Percentiles rank a stretch among this genome's conserved stretches.
Evolutionary conservation across 495 filamentous ascomycete species (phyloP).

Genomic region (Rostrohypoxylon terebratum): DNA sequence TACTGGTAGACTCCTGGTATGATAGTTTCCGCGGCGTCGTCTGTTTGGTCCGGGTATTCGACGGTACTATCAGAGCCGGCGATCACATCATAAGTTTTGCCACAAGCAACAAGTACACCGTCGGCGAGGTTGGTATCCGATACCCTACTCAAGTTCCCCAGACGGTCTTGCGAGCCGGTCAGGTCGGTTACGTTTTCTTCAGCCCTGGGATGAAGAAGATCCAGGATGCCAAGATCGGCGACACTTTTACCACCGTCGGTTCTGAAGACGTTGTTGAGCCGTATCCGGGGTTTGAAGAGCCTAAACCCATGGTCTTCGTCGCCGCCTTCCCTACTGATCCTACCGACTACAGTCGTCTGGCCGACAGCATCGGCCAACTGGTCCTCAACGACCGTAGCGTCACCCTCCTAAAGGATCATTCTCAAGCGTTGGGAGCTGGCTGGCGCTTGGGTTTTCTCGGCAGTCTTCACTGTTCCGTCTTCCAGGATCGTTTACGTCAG

Average conservation of each 20-base stretch:
- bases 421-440: conserved; percentile 90
- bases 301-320: conserved; percentile 98
- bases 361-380: conserved; percentile 94
- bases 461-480: conserved; percentile 96
- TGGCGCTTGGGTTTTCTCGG: conserved; percentile 97
- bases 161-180: conserved; percentile 82
- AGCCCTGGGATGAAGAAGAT: conserved; percentile 98
- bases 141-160: conserved; percentile 90
- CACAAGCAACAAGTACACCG: conserved; percentile 85
- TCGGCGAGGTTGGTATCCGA: conserved; percentile 97
- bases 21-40: conserved; percentile 95
- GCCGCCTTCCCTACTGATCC: conserved; percentile 95
- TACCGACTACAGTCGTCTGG: conserved; percentile 83
- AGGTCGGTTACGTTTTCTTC: conserved; percentile 96
- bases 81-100: conserved; percentile 87
- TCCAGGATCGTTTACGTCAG: conserved; percentile 94
- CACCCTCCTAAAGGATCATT: conserved; percentile 91
- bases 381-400: conserved; percentile 95
- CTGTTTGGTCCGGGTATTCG: conserved; percentile 89
- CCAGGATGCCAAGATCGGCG: conserved; percentile 94
- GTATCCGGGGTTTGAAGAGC: conserved; percentile 94
- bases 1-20: conserved; percentile 98
- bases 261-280: conserved; percentile 80
- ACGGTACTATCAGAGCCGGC: conserved; percentile 83
- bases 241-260: conserved; percentile 91